A percentile compares a stretch with the other conserved stretches of the same genome.
phyloP scores from a whole-genome alignment of 2,329 filamentous ascomycete genomes.

The Albophoma yamanashiensis region DNA sequence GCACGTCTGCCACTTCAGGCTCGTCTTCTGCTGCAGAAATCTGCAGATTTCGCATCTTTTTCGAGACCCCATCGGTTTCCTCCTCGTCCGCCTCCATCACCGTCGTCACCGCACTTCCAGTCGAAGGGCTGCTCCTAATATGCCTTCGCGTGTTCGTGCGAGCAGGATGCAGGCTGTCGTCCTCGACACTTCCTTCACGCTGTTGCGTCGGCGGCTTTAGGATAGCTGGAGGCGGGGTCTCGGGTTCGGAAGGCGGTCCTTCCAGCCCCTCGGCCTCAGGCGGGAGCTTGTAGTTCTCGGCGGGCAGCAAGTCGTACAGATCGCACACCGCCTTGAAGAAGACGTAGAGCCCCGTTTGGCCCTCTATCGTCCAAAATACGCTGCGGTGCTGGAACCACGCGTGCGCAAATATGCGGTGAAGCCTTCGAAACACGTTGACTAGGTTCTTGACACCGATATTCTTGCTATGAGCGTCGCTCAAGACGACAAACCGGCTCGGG shows the following conservation, averaged over 20 bases:
- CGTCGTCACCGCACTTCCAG: slow-evolving; percentile 67
- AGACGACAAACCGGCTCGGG: slow-evolving; percentile 64
- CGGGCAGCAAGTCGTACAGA: slow-evolving; percentile 75
- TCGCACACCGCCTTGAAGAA: slow-evolving; percentile 98
- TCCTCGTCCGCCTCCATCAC: slow-evolving; percentile 80
- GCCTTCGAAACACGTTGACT: slow-evolving; percentile 85
- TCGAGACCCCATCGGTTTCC: slow-evolving; percentile 36
- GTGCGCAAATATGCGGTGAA: slow-evolving; percentile 96
- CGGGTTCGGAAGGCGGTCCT: slow-evolving; percentile 27
- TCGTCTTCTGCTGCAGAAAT: slow-evolving; percentile 45
- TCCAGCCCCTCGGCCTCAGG: slow-evolving; percentile 84
- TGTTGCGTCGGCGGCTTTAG: slow-evolving; percentile 22
- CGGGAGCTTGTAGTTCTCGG: slow-evolving; percentile 93
- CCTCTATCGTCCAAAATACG: slow-evolving; percentile 91
- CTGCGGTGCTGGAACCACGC: slow-evolving; percentile 97
- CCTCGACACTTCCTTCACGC: slow-evolving; percentile 22
- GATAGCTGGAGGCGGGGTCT: slow-evolving; percentile 26
- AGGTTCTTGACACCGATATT: slow-evolving; percentile 67
- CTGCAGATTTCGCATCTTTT: slow-evolving; percentile 34
- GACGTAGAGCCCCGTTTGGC: slow-evolving; percentile 82
- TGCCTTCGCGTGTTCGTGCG: slow-evolving; percentile 71
- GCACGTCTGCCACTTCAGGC: slow-evolving; percentile 27
- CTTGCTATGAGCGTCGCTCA: slow-evolving; percentile 47
- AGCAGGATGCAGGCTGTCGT: slow-evolving; percentile 42
- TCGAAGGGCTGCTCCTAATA: slow-evolving; percentile 68